Base-by-base conservation (phyloP, 495 filamentous ascomycete genomes). In the Annulohypoxylon maeteangense region DNA sequence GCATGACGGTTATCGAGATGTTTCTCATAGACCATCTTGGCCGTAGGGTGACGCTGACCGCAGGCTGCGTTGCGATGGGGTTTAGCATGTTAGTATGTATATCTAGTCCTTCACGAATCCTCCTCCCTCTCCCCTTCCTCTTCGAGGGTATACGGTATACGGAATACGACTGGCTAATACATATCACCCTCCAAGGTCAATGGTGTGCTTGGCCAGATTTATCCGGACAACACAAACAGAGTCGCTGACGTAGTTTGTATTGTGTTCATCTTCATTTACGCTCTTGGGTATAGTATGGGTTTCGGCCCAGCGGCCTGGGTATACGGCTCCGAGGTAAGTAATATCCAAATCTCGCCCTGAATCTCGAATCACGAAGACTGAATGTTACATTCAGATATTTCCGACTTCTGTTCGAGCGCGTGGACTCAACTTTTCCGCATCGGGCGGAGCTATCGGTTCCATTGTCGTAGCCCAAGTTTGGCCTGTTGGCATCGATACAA, bases 231-330 rank as follows among this genome's bases (percentile, higher is more conserved):
- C 70, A 72, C 76, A 8, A 87, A 85, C 71, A 74, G 74, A 7
- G 75, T 71, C 2, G 78, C 87, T 7, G 85, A 89, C 72, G 83
- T 83, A 40, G 76, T 75, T 14, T 87, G 87, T 68, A 79, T 88
- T 47, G 79, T 85, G 14, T 88, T 87, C 63, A 82, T 88, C 23
- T 89, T 88, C 76, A 78, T 89, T 62, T 89, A 86, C 75, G 81
- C 85, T 2, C 78, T 88, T 22, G 86, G 86, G 0, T 88, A 85
- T 70, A 86, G 84, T 32, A 81, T 88, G 75, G 84, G 86, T 0
- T 87, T 88, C 67, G 87, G 87, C 0, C 85, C 86, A 0, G 81
- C 85, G 2, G 79, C 86, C 0, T 89, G 86, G 87, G 86, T 89
- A 0, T 88, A 89, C 50, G 84, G 86, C 1, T 82, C 86, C 0